These are phyloP conservation scores for Neonectria coccinea DNA, from an alignment of 2,329 filamentous ascomycete species.

Conservation along the genomic window DNA sequence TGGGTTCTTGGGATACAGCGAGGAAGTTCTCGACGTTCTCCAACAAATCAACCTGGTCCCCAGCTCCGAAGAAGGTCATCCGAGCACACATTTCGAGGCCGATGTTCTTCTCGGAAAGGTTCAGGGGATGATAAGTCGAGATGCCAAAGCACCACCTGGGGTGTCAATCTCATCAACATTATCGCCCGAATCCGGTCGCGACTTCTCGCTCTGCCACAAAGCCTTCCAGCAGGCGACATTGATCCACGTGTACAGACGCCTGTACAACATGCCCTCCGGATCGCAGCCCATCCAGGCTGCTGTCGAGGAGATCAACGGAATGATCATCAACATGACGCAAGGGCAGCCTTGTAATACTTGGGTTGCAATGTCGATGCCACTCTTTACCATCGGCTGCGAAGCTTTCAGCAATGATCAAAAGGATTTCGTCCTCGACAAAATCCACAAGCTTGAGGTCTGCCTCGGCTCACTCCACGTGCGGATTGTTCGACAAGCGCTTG, in stretches of 20 bases:
- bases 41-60: conserved; percentile 38
- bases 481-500: conserved; percentile 39
- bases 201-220: conserved; percentile 44
- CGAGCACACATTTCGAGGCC: conserved; percentile 17
- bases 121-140: conserved; percentile 42
- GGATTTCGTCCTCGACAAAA: conserved; percentile 41
- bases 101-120: conserved; percentile 40
- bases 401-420: conserved; percentile 39
- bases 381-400: conserved; percentile 47
- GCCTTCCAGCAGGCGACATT: conserved; percentile 45
- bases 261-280: conserved; percentile 37
- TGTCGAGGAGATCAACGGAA: conserved; percentile 32
- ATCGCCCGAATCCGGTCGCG: conserved; percentile 39
- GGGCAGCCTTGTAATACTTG: conserved; percentile 47
- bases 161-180: conserved; percentile 38
- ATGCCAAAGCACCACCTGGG: conserved; percentile 29
- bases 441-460: conserved; percentile 42
- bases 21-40: conserved; percentile 43
- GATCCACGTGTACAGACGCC: conserved; percentile 41
- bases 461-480: conserved; percentile 45
- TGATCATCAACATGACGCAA: conserved; percentile 45
- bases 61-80: background rate
- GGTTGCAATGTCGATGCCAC: conserved; percentile 48
- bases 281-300: conserved; percentile 37
- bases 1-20: conserved; percentile 47